Base-by-base conservation (phyloP, 192 early-diverging fungal genomes). In the Fimicolochytrium jonesii region DNA sequence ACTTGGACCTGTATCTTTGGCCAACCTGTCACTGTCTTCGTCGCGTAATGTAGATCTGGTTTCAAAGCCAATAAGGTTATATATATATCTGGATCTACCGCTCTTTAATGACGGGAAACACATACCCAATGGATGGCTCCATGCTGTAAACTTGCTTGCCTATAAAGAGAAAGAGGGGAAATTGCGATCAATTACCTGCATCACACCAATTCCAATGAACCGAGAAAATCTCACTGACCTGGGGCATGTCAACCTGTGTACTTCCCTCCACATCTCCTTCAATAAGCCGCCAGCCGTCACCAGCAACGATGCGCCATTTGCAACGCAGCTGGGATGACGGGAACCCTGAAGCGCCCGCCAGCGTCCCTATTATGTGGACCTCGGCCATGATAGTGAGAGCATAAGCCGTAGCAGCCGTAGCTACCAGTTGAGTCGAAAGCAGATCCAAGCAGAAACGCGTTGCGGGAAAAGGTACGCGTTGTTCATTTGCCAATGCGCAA, bases 121-220 rank as follows among this genome's bases (percentile, higher is more conserved):
- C 35, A 20, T 41, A 82, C 80, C 80, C 37, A 83, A 72, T n/a
- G 81, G 81, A 74, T 83, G 81, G 33, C 58, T 68, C 81, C 81
- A 83, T 6, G 78, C 68, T 25, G 68, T 68, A 25, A 66, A 72
- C 25, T 59, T 41, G n/a, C n/a, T n/a, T n/a, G n/a, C n/a, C n/a
- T n/a, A n/a, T n/a, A n/a, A n/a, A n/a, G n/a, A n/a, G n/a, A n/a
- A n/a, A n/a, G n/a, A n/a, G n/a, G n/a, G n/a, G n/a, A n/a, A n/a
- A n/a, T n/a, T n/a, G n/a, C n/a, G n/a, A n/a, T n/a, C n/a, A n/a
- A n/a, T n/a, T n/a, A n/a, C n/a, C n/a, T n/a, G n/a, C n/a, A n/a
- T n/a, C n/a, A n/a, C n/a, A n/a, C n/a, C n/a, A n/a, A n/a, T n/a
- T n/a, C n/a, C n/a, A n/a, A n/a, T n/a, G n/a, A n/a, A n/a, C n/a